These are phyloP conservation scores for Micromonas pusilla DNA, from an alignment of 139 green algal species.

Conservation along the genomic window DNA sequence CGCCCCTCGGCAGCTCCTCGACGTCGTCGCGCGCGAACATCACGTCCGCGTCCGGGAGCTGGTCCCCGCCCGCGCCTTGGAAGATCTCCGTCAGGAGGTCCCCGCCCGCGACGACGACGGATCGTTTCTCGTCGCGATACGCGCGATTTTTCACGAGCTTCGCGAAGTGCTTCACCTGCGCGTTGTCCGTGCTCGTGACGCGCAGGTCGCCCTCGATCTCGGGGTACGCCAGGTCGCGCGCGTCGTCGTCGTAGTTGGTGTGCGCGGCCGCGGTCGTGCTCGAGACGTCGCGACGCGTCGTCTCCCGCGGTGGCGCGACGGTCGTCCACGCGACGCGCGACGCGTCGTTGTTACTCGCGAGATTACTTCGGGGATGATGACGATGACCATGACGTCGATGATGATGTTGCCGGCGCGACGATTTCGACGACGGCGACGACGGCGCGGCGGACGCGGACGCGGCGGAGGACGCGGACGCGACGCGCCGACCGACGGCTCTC, in stretches of 20 bases:
- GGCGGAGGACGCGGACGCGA: too few species aligned
- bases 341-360: too few species aligned
- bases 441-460: too few species aligned
- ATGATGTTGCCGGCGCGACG: too few species aligned
- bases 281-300: too few species aligned
- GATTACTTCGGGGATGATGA: too few species aligned
- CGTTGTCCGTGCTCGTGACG: constrained; percentile 12
- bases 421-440: too few species aligned
- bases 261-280: too few species aligned
- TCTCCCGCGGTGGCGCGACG: too few species aligned
- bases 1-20: neutral
- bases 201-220: neutral
- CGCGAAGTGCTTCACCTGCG: neutral
- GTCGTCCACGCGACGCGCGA: too few species aligned
- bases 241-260: neutral
- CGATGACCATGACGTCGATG: too few species aligned
- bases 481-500: too few species aligned
- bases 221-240: neutral
- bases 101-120: neutral
- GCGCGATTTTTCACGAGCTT: neutral
- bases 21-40: neutral
- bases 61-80: neutral
- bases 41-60: neutral
- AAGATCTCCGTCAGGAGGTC: neutral
- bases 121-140: neutral